Evolutionary conservation across 2,329 filamentous ascomycete genomes (phyloP).

Genomic region (Ascochyta pisi): DNA sequence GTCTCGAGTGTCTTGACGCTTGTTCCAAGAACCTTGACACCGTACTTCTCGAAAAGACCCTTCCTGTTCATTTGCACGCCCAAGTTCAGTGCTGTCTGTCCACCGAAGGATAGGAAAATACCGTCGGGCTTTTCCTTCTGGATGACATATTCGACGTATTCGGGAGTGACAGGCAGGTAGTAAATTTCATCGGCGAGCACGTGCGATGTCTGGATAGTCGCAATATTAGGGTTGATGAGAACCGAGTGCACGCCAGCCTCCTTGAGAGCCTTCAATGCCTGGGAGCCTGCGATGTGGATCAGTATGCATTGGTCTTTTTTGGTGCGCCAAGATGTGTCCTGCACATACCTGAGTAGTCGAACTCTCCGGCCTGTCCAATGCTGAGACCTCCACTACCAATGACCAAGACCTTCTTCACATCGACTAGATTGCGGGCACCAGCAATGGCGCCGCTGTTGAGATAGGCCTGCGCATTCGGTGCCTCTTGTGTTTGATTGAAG

Average conservation of each 20-base stretch:
- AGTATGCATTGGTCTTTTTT: constrained; percentile 17
- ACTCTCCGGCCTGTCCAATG: constrained; percentile 97
- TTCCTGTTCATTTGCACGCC: constrained; percentile 97
- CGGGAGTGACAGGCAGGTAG: constrained; percentile 95
- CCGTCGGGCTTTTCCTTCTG: constrained; percentile 95
- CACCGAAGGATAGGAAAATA: constrained; percentile 96
- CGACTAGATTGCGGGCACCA: constrained; percentile 74
- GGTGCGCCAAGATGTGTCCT: neutral
- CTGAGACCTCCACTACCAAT: constrained; percentile 94
- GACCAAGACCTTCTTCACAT: constrained; percentile 96
- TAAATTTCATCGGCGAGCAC: constrained; percentile 96
- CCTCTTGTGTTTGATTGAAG: constrained; percentile 63
- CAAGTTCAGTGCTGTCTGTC: constrained; percentile 94
- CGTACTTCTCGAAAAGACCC: constrained; percentile 93
- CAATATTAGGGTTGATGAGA: constrained; percentile 97
- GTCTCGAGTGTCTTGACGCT: constrained; percentile 93
- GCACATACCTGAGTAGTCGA: constrained; percentile 89
- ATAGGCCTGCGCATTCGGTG: constrained; percentile 85
- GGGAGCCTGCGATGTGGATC: constrained; percentile 69
- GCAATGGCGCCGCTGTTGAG: constrained; percentile 87
- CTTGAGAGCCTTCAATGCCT: constrained; percentile 95
- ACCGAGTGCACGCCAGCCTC: constrained; percentile 91
- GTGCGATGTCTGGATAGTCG: constrained; percentile 97
- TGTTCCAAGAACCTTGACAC: constrained; percentile 93
- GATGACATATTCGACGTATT: constrained; percentile 98